A percentile compares a stretch with the other conserved stretches of the same genome.
Conservation (phyloP, 192 early-diverging fungal genomes). For the Nowakowskiella sp. region DNA sequence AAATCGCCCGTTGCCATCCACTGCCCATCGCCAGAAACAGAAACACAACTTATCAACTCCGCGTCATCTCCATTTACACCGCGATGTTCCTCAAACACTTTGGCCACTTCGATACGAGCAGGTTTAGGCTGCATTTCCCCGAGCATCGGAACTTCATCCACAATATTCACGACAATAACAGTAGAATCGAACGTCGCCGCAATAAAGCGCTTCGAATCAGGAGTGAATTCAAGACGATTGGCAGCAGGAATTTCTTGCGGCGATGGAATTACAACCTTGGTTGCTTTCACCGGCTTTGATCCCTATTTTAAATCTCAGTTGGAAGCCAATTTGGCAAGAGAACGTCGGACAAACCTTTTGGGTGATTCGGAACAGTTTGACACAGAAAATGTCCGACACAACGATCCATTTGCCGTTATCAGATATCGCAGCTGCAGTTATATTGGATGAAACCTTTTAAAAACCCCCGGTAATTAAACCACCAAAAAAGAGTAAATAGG, state of each 20-base stretch:
- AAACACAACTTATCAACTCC: constrained; percentile 56
- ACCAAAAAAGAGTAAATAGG: constrained; percentile 10
- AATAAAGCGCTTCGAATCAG: constrained; percentile 64
- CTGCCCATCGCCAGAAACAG: constrained; percentile 69
- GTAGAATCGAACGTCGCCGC: constrained; percentile 67
- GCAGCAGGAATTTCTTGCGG: constrained; percentile 47
- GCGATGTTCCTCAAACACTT: constrained; percentile 2
- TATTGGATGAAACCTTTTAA: constrained; percentile 45
- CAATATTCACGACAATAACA: constrained; percentile 70
- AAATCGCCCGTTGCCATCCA: constrained; percentile 78
- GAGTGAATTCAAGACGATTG: constrained; percentile 66
- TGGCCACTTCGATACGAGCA: constrained; percentile 19
- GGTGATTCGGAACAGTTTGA: constrained; percentile 30
- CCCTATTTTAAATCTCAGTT: neutral
- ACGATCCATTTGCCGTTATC: constrained; percentile 77
- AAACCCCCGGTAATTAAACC: constrained; percentile 2
- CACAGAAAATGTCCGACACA: constrained; percentile 61
- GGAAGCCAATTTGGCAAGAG: neutral
- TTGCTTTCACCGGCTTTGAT: constrained; percentile 1
- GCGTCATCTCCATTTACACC: constrained; percentile 18
- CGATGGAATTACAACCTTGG: constrained; percentile 4
- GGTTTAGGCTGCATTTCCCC: too few species aligned
- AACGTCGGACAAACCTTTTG: neutral
- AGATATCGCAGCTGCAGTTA: constrained; percentile 68
- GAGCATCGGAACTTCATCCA: constrained; percentile 24